Conservation (phyloP, 129 eudicot genomes). For the Tagetes patula region DNA sequence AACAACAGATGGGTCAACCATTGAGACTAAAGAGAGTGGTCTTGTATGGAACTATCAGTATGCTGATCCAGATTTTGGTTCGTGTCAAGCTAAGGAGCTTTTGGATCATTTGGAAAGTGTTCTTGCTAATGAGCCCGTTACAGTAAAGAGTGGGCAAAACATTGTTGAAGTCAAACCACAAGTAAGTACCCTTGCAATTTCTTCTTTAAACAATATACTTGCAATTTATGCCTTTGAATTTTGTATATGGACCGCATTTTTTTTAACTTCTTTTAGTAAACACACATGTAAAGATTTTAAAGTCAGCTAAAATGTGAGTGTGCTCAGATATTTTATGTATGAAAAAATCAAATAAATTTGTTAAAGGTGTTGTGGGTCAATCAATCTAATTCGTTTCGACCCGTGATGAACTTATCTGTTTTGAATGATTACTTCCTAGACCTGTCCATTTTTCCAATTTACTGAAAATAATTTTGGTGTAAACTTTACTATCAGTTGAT, state of each 20-base stretch:
- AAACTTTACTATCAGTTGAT: neutral
- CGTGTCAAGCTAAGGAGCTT: conserved; percentile 92
- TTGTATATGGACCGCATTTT: neutral
- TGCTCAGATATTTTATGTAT: neutral
- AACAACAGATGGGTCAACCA: conserved; percentile 86
- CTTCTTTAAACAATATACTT: neutral
- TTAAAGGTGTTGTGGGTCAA: neutral
- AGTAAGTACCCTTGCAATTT: conserved; percentile 38
- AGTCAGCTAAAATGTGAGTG: neutral
- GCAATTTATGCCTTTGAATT: neutral
- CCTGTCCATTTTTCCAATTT: neutral
- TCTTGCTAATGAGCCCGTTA: conserved; percentile 91
- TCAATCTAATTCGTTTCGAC: neutral
- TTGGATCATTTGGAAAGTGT: conserved; percentile 90
- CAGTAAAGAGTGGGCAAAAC: conserved; percentile 84
- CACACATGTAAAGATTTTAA: neutral
- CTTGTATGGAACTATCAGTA: conserved; percentile 91
- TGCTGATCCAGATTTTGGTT: conserved; percentile 92
- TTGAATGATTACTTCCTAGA: neutral
- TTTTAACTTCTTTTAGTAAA: neutral
- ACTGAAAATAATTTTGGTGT: too few relatives aligned
- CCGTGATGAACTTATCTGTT: neutral
- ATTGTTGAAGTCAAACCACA: conserved; percentile 92
- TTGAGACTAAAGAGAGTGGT: conserved; percentile 74
- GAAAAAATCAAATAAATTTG: too few relatives aligned